phyloP scores from a whole-genome alignment of 2,329 filamentous ascomycete species.

The Harringtonia lauricola region DNA sequence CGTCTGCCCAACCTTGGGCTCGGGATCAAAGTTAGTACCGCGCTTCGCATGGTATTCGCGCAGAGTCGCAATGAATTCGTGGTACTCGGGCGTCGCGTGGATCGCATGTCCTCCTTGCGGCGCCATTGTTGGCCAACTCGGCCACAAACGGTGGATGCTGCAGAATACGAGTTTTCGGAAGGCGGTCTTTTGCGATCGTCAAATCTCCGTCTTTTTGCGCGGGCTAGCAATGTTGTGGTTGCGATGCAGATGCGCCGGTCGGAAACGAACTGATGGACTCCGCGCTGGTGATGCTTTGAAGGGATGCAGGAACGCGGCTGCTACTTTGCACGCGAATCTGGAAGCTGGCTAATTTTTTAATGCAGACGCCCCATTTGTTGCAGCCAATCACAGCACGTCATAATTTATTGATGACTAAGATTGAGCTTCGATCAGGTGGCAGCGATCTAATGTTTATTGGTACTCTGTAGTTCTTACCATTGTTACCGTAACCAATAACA shows the following conservation, averaged over 20 bases:
- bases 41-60: constrained; percentile 66
- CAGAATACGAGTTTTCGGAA: too few relatives aligned
- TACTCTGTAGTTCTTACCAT: too few relatives aligned
- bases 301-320: constrained; percentile 10
- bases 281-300: constrained; percentile 6
- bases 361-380: neutral
- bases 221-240: neutral
- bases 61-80: constrained; percentile 66
- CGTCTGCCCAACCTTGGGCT: constrained; percentile 69
- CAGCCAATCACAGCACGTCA: constrained; percentile 6
- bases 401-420: too few relatives aligned
- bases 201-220: neutral
- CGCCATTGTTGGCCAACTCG: constrained; percentile 3
- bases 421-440: too few relatives aligned
- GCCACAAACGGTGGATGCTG: neutral
- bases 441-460: too few relatives aligned
- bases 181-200: neutral
- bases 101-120: constrained; percentile 25
- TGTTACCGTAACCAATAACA: too few relatives aligned
- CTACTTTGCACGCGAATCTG: constrained; percentile 10
- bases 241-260: neutral
- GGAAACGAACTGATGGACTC: neutral
- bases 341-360: constrained; percentile 8
- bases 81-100: constrained; percentile 58
- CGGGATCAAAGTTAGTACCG: constrained; percentile 67